Conservation (phyloP, 495 filamentous ascomycete species). For the Daldinia vernicosa region DNA sequence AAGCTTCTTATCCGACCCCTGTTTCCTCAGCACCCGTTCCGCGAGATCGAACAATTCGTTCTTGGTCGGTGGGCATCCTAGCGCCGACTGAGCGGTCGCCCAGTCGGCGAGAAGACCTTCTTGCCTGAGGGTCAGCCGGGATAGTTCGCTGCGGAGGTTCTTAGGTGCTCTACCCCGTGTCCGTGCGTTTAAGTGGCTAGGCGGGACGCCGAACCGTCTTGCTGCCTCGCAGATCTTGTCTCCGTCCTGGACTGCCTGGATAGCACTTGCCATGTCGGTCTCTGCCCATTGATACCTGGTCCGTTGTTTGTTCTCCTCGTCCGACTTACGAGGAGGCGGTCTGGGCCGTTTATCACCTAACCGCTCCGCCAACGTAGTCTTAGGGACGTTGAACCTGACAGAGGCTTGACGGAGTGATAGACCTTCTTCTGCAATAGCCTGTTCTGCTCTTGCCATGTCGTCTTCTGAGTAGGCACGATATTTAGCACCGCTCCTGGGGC, state of each 20-base stretch:
- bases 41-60: conserved; percentile 28
- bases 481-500: conserved; percentile 13
- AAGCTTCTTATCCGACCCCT: conserved; percentile 14
- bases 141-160: conserved; percentile 22
- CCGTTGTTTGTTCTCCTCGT: conserved; percentile 7
- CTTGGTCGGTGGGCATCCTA: conserved; percentile 30
- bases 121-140: conserved; percentile 26
- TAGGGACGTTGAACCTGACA: conserved; percentile 18
- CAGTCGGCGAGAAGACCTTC: conserved; percentile 33
- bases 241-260: conserved; percentile 7
- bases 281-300: conserved; percentile 22
- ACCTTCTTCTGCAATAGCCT: conserved; percentile 22
- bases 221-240: conserved; percentile 15
- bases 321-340: conserved; percentile 19
- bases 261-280: conserved; percentile 16
- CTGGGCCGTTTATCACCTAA: conserved; percentile 10
- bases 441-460: conserved; percentile 22
- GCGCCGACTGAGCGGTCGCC: conserved; percentile 26
- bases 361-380: conserved; percentile 18
- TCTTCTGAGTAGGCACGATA: conserved; percentile 28
- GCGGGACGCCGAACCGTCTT: conserved; percentile 22
- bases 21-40: conserved; percentile 22
- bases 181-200: conserved; percentile 18
- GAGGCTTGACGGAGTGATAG: conserved; percentile 19
- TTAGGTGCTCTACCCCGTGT: conserved; percentile 6